Percentiles rank a stretch among this genome's conserved stretches.
Conservation (phyloP, 2,329 filamentous ascomycete genomes). For the Acrodontium crateriforme region DNA sequence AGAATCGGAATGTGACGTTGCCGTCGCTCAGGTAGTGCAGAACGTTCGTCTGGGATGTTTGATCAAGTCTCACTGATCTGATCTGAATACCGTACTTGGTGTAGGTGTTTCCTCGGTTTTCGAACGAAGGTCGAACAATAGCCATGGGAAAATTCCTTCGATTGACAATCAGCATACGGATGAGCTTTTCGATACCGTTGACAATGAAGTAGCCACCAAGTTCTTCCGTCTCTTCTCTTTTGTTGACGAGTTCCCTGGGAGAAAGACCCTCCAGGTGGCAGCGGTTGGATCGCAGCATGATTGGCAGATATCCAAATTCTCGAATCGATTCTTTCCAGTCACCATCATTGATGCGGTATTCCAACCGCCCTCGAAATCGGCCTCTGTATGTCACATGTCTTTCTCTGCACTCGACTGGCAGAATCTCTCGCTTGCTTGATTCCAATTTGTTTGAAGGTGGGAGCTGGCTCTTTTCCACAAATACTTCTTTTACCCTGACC, state of each 20-base stretch:
- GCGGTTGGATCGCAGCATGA: constrained; percentile 85
- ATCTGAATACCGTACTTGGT: constrained; percentile 84
- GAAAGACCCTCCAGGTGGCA: constrained; percentile 83
- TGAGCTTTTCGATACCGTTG: constrained; percentile 94
- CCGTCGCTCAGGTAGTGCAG: constrained; percentile 92
- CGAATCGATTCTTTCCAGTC: constrained; percentile 70
- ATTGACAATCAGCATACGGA: constrained; percentile 81
- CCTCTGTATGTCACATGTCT: constrained; percentile 84
- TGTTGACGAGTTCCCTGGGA: constrained; percentile 66
- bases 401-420: constrained; percentile 87
- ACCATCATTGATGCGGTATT: constrained; percentile 76
- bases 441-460: constrained; percentile 74
- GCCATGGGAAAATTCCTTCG: constrained; percentile 91
- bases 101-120: constrained; percentile 73
- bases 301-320: constrained; percentile 76
- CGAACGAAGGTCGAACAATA: constrained; percentile 81
- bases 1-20: constrained; percentile 93
- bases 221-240: constrained; percentile 92
- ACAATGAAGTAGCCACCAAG: constrained; percentile 94
- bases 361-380: constrained; percentile 66
- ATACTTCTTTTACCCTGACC: constrained; percentile 67
- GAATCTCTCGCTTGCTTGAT: constrained; percentile 64
- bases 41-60: constrained; percentile 94
- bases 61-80: constrained; percentile 85
- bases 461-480: constrained; percentile 67